phyloP scores from a whole-genome alignment of 139 green algal genomes.

The Eudorina sp. region DNA sequence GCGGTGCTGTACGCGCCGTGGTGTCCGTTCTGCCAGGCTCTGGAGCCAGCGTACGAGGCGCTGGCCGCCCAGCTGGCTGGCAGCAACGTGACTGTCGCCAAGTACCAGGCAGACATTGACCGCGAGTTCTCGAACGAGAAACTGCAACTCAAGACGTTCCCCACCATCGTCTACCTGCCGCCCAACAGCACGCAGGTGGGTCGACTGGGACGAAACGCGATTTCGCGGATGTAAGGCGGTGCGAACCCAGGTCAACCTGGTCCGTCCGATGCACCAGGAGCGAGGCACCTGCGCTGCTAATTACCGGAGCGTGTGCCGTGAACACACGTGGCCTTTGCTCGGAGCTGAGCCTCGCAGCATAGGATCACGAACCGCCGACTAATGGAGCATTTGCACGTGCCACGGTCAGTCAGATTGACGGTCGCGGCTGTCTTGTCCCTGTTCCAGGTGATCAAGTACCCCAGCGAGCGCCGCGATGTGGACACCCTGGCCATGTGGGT shows the following conservation, averaged over 20 bases:
- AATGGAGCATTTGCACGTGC: background rate
- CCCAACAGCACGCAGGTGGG: constrained; percentile 53
- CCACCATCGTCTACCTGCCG: constrained; percentile 90
- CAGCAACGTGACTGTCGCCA: constrained; percentile 59
- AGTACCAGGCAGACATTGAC: constrained; percentile 87
- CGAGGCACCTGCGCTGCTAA: too few relatives aligned
- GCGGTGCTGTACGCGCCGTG: constrained; percentile 96
- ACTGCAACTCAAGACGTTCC: constrained; percentile 93
- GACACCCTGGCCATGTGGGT: constrained; percentile 92
- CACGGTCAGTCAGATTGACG: too few relatives aligned
- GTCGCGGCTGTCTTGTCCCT: too few relatives aligned
- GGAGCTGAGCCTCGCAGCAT: too few relatives aligned
- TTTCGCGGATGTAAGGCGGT: too few relatives aligned
- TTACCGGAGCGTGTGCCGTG: too few relatives aligned
- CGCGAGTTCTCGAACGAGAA: constrained; percentile 79
- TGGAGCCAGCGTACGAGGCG: constrained; percentile 82
- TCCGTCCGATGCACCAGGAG: too few relatives aligned
- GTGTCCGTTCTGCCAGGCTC: constrained; percentile 94
- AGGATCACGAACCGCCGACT: too few relatives aligned
- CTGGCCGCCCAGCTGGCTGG: constrained; percentile 78
- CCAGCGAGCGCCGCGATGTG: constrained; percentile 83
- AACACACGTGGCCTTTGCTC: too few relatives aligned
- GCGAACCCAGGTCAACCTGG: too few relatives aligned
- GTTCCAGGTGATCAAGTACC: constrained; percentile 88
- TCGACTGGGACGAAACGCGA: too few relatives aligned